Evolutionary conservation across 2,329 filamentous ascomycete species (phyloP).

Genomic region (Exophiala alcalophila): DNA sequence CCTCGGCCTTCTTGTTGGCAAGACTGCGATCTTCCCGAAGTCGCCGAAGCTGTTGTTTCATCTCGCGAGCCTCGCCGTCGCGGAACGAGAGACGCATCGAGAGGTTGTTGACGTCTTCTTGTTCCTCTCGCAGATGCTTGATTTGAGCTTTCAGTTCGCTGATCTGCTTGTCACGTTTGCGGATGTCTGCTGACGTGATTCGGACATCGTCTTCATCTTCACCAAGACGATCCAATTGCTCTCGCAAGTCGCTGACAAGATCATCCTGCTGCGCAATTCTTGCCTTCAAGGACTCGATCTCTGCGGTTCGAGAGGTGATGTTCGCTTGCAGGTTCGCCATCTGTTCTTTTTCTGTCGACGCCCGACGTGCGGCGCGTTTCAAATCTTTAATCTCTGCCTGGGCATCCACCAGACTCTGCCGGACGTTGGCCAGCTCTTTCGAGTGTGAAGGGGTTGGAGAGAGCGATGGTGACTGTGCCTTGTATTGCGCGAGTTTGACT

Average conservation of each 20-base stretch:
- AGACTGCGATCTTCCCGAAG: constrained; percentile 48
- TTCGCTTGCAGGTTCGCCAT: constrained; percentile 46
- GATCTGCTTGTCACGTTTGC: constrained; percentile 66
- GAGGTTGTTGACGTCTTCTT: constrained; percentile 50
- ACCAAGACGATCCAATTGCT: constrained; percentile 48
- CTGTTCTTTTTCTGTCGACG: constrained; percentile 42
- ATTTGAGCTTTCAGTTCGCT: constrained; percentile 58
- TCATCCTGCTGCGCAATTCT: constrained; percentile 68
- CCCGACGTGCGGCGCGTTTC: constrained; percentile 53
- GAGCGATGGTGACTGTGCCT: constrained; percentile 49
- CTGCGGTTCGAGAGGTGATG: constrained; percentile 47
- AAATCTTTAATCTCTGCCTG: constrained; percentile 57
- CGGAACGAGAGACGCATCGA: constrained; percentile 69
- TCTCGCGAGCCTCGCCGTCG: constrained; percentile 60
- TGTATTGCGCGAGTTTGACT: constrained; percentile 48
- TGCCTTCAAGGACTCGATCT: constrained; percentile 66
- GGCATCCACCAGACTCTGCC: constrained; percentile 59
- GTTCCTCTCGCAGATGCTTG: constrained; percentile 54
- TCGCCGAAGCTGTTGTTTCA: constrained; percentile 62
- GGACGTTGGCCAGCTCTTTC: constrained; percentile 58
- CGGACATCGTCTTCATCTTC: constrained; percentile 58
- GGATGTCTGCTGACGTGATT: constrained; percentile 67
- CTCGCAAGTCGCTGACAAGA: constrained; percentile 54
- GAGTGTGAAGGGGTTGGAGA: constrained; percentile 56
- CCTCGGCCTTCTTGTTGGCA: constrained; percentile 42